phyloP scores from a whole-genome alignment of 179 eudicot genomes.

The Beta macrorhiza region DNA sequence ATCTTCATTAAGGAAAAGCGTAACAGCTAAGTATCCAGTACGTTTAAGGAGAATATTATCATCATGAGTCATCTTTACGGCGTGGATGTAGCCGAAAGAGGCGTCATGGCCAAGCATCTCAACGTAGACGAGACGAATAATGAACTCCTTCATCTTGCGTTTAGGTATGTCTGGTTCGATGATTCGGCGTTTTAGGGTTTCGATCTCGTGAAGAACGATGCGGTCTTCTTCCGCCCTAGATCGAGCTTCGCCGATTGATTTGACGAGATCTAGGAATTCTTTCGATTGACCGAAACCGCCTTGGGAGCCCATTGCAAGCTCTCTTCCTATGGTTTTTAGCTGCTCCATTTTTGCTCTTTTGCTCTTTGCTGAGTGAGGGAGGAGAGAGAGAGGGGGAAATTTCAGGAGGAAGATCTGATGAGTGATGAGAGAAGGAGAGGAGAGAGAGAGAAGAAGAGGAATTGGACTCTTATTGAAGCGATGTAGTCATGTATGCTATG shows the following conservation, averaged over 20 bases:
- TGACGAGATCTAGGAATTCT: conserved; percentile 86
- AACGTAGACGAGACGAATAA: conserved; percentile 71
- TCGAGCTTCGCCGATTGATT: conserved; percentile 92
- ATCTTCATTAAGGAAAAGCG: conserved; percentile 79
- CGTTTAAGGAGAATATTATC: conserved; percentile 60
- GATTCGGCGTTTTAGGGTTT: conserved; percentile 62
- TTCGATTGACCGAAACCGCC: conserved; percentile 82
- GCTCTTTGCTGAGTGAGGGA: not conserved
- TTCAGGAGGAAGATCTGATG: conserved; percentile 16
- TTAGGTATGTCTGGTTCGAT: conserved; percentile 75
- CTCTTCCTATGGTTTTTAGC: conserved; percentile 78
- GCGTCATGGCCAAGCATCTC: conserved; percentile 98
- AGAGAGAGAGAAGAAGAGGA: not conserved
- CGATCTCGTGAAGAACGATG: conserved; percentile 73
- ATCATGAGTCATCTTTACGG: conserved; percentile 94
- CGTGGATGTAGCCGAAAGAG: conserved; percentile 85
- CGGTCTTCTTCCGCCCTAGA: conserved; percentile 93
- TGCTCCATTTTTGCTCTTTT: conserved; percentile 60
- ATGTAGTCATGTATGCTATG: not conserved
- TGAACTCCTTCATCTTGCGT: conserved; percentile 83
- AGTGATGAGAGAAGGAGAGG: not conserved
- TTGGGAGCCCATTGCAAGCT: conserved; percentile 97
- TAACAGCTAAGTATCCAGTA: conserved; percentile 91
- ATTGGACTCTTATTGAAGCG: conserved; percentile 1
- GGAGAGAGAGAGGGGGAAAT: not conserved